These are phyloP conservation scores for Kazachstania viticola DNA, from an alignment of 805 yeast species.

Conservation along the genomic window DNA sequence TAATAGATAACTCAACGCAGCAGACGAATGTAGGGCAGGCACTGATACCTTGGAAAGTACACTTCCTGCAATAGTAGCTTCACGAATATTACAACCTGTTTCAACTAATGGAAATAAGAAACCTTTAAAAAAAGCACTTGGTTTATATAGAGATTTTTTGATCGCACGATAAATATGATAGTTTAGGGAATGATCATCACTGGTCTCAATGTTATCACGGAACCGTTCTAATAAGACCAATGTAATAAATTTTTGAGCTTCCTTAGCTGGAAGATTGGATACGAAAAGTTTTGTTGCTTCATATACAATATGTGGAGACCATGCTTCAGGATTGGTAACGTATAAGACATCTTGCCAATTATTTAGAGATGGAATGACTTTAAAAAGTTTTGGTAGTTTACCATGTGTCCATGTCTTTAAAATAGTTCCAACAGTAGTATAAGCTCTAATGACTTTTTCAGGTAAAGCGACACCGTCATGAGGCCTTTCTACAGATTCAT, in stretches of 20 bases:
- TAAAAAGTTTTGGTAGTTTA: slow-evolving; percentile 90
- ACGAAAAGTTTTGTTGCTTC: slow-evolving; percentile 94
- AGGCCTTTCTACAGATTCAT: slow-evolving; percentile 27
- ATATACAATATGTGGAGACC: slow-evolving; percentile 93
- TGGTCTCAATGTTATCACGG: slow-evolving; percentile 57
- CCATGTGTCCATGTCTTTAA: slow-evolving; percentile 89
- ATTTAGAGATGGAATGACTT: slow-evolving; percentile 81
- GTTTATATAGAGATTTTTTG: slow-evolving; percentile 89
- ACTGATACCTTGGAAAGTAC: slow-evolving; percentile 80
- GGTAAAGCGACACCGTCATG: slow-evolving; percentile 78
- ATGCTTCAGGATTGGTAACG: slow-evolving; percentile 81
- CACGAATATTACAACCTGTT: slow-evolving; percentile 80
- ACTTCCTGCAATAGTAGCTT: slow-evolving; percentile 91
- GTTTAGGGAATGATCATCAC: slow-evolving; percentile 68
- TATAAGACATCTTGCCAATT: slow-evolving; percentile 94
- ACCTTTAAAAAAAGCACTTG: slow-evolving; percentile 96
- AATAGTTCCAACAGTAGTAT: slow-evolving; percentile 81
- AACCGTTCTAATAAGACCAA: slow-evolving; percentile 59
- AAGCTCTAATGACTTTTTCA: slow-evolving; percentile 92
- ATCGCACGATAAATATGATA: slow-evolving; percentile 88
- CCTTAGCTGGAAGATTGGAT: slow-evolving; percentile 75
- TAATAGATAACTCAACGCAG: slow-evolving; percentile 77
- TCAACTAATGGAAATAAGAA: slow-evolving; percentile 85
- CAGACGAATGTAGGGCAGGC: slow-evolving; percentile 93
- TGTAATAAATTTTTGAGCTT: slow-evolving; percentile 76